A percentile compares a stretch with the other conserved stretches of the same genome.
These are phyloP conservation scores for Gynochthodes officinalis DNA, from an alignment of 257 asterid species.

Conservation along the genomic window DNA sequence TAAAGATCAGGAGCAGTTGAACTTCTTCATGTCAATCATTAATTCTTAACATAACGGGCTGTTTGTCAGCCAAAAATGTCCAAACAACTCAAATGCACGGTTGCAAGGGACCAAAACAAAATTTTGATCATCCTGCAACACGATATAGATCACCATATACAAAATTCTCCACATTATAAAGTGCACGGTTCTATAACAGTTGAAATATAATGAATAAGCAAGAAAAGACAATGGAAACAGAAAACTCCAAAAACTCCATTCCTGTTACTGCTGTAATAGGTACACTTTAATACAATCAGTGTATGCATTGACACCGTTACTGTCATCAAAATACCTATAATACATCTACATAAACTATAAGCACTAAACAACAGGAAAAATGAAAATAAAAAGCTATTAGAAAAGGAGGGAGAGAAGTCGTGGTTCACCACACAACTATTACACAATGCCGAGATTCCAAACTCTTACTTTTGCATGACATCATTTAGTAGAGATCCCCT, in stretches of 20 bases:
- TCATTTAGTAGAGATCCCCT: constrained; percentile 18
- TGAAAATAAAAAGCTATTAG: not conserved
- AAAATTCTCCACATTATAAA: not conserved
- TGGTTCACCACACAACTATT: constrained; percentile 4
- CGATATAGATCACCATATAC: too few relatives aligned
- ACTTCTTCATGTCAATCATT: constrained; percentile 52
- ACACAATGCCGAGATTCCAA: not conserved
- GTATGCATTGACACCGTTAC: not conserved
- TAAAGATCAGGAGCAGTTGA: constrained; percentile 49
- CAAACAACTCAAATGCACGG: not conserved
- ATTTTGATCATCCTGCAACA: not conserved
- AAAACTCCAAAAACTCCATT: not conserved
- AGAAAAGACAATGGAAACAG: not conserved
- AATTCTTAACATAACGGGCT: too few relatives aligned
- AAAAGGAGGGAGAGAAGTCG: not conserved
- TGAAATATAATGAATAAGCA: not conserved
- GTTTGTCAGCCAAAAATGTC: not conserved
- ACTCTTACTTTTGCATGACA: not conserved
- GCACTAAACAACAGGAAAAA: not conserved
- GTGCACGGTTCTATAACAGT: not conserved
- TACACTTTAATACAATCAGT: not conserved
- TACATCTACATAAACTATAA: not conserved
- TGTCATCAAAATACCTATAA: constrained; percentile 11
- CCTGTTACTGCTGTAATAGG: not conserved
- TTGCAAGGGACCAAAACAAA: not conserved